Base-by-base conservation (phyloP, 2,329 filamentous ascomycete genomes). In the Tolypocladium amazonense region DNA sequence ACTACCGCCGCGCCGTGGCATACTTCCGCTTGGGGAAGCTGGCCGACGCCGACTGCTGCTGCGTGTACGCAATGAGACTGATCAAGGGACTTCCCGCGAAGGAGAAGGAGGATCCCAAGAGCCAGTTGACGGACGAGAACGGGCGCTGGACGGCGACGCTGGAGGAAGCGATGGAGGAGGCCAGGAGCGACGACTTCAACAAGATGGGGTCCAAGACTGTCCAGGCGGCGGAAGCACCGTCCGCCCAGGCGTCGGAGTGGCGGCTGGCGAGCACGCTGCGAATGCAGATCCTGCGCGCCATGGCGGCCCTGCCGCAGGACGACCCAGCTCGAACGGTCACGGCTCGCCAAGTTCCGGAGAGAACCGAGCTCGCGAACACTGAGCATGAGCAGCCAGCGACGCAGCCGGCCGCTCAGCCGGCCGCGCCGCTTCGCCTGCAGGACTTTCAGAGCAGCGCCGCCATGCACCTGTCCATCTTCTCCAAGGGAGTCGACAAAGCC, bases 1-100 rank as follows among this genome's bases (percentile, higher is more conserved):
- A 97, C 68, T 84, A 94, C 67, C 85, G 92, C 65, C 85, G 93
- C 43, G 89, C 85, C 6, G 84, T 96, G 15, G 82, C 88, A 14
- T 79, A 93, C 33, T 89, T 85, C 72, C 83, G 86, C 56, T 77
- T 92, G 47, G 84, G 83, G 39, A 81, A 84, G 58, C 90, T 86
- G 66, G 91, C 87, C 4, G 88, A 97, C 73, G 88, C 92, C 0
- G 82, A 87, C 61, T 82, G 85, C 65, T 84, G 92, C 63, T 84
- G 92, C 25, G 77, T 78, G 23, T 87, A 84, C 79, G 75, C 79
- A 38, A 76, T 79, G 71, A 66, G 72, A 5, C 55, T 78, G 8
- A 72, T 69, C 35, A 70, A 75, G 61, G 70, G 71, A 0, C 61
- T 64, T 4, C 63, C 68, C 0, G 71, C 71, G 0, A 41, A 71